Base-by-base conservation (phyloP, 1,139 yeast genomes). In the Insectozyma bohioensis region DNA sequence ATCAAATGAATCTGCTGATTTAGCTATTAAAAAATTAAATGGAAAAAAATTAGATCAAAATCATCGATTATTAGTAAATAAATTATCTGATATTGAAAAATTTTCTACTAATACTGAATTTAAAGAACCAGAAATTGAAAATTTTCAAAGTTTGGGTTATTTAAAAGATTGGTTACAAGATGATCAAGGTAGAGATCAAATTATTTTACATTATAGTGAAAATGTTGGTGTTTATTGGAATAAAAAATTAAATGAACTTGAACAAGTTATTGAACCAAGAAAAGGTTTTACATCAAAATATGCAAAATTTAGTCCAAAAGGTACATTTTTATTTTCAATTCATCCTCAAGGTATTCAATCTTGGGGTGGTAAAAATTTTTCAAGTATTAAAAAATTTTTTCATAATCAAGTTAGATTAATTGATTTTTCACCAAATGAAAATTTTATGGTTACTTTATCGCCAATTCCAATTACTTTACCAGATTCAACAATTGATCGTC, bases 311-410 rank as follows among this genome's bases (percentile, higher is more conserved):
- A 88, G 97, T 34, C 96, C 97, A 51, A 80, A 81, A 63, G 99
- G 99, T 60, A 82, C 94, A 16, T 90, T 78, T 53, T 67, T 92
- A 47, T 80, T 86, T 51, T 83, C 97, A 2, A 75, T 88, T 54
- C 97, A 92, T 61, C 88, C 90, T 36, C 95, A 87, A 64, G 98
- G 98, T 69, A 80, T 88, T 37, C 95, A 88, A 59, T 76, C 94
- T 22, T 92, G 97, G 95, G 98, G 97, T 56, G 97, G 97, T 43
- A 76, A 77, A 33, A 73, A 78, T 28, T 88, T 88, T 58, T 76
- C 74, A 45, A 76, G 85, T 51, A 69, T 88, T 48, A 79, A 75
- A 50, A 83, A 88, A 61, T 87, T 85, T 56, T 74, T 82, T 43
- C 99, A 94, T 59, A 88, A 87, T 43, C 88, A 86, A 54, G 97